These are phyloP conservation scores for Pseudonectria foliicola DNA, from an alignment of 2,329 filamentous ascomycete genomes.

Conservation along the genomic window DNA sequence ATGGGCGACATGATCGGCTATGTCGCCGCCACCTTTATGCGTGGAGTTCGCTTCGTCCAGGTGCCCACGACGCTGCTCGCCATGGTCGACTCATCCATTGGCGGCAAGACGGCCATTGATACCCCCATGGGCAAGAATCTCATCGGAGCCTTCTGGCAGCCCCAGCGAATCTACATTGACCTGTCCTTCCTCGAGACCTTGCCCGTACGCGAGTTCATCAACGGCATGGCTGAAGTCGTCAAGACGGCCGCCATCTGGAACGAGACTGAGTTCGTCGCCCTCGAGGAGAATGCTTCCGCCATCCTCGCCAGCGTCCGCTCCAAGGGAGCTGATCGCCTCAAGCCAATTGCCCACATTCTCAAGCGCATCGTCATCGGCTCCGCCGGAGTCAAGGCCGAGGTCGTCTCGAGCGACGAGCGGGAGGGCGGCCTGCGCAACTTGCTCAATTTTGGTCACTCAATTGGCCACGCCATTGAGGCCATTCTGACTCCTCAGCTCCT, in stretches of 20 bases:
- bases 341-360: slow-evolving; percentile 61
- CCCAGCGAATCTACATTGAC: slow-evolving; percentile 88
- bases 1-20: slow-evolving; percentile 98
- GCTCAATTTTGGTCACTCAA: slow-evolving; percentile 96
- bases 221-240: slow-evolving; percentile 97
- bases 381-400: slow-evolving; percentile 86
- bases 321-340: slow-evolving; percentile 49
- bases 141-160: slow-evolving; percentile 95
- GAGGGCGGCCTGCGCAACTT: slow-evolving; percentile 92
- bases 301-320: slow-evolving; percentile 50
- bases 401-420: slow-evolving; percentile 89
- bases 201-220: slow-evolving; percentile 87
- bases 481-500: slow-evolving; percentile 92
- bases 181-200: slow-evolving; percentile 85
- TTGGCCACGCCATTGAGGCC: slow-evolving; percentile 93
- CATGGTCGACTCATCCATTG: slow-evolving; percentile 98
- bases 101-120: slow-evolving; percentile 97
- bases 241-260: slow-evolving; percentile 98
- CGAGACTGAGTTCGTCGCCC: slow-evolving; percentile 72
- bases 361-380: slow-evolving; percentile 82
- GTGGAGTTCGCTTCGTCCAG: slow-evolving; percentile 91
- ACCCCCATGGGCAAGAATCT: slow-evolving; percentile 94
- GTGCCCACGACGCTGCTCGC: slow-evolving; percentile 90
- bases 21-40: slow-evolving; percentile 97
- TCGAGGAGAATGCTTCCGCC: slow-evolving; percentile 73